Evolutionary conservation across 805 yeast genomes (phyloP), one percentile per base, ranked within the genome.

Genomic region (Saccharomycopsis microspora): DNA sequence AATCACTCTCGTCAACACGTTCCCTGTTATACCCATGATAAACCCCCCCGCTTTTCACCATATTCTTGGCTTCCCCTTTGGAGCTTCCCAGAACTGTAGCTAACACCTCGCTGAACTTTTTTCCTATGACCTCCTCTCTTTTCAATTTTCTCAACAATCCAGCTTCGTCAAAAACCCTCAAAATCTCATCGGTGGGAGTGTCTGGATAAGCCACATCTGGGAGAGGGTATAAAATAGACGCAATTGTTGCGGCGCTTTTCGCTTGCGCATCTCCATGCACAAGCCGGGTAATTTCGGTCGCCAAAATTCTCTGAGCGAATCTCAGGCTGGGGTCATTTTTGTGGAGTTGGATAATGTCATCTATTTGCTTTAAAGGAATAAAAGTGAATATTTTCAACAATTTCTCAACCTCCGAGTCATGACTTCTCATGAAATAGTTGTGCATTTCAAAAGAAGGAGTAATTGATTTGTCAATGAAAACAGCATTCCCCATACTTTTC

Each of bases 401-500:
- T 55, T 71, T 75, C 35, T 66, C 74, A 3, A 89, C 80, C 53
- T 83, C 89, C 11, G 74, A 80, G 64, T 89, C 97, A 0, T 84
- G 78, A 0, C 82, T 70, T 54, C 85, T 84, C 57, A 83, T 76
- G 63, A 93, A 84, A 60, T 81, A 85, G 58, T 93, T 97, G 61
- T 83, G 93, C 54, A 93, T 64, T 42, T 85, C 83, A 63, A 76
- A 93, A 0, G 95, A 80, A 10, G 85, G 71, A 1, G 96, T 90
- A 50, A 84, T 64, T n/a, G 67, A 62, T 5, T 77, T 70, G 58
- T 83, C 89, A 46, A 93, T 78, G 65, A 93, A 93, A 1, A 93
- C 77, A 0, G 98, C 97, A 67, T 93, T 93, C 0, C 97, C 97
- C 2, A 96, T 96, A 48, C 95, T 84, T 60, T 93, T 93, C 32